These are phyloP conservation scores for Candida piceae DNA, from an alignment of 805 yeast species.

Conservation along the genomic window DNA sequence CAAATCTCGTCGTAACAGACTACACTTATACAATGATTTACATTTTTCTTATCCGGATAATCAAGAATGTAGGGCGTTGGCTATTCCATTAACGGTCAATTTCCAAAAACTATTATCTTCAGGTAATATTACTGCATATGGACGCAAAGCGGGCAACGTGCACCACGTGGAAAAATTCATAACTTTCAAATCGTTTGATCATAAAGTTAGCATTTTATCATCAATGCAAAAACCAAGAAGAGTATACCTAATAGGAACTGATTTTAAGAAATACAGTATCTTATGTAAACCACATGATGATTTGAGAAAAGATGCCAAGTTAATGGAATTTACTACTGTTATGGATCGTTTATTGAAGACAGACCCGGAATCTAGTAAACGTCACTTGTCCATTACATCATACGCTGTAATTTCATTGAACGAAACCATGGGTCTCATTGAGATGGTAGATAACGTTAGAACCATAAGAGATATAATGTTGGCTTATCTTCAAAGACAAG, in stretches of 20 bases:
- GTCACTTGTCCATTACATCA: constrained; percentile 67
- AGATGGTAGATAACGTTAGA: constrained; percentile 74
- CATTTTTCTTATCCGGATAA: constrained; percentile 28
- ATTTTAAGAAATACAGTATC: constrained; percentile 67
- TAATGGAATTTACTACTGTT: constrained; percentile 86
- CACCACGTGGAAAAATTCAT: constrained; percentile 26
- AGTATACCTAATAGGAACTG: constrained; percentile 68
- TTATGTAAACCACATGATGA: constrained; percentile 87
- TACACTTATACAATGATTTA: constrained; percentile 39
- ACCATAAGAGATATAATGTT: constrained; percentile 63
- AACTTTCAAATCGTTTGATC: constrained; percentile 60
- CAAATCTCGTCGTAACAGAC: constrained; percentile 28
- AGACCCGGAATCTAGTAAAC: constrained; percentile 66
- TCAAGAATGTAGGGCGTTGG: constrained; percentile 39
- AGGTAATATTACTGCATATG: constrained; percentile 34
- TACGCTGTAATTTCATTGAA: constrained; percentile 87
- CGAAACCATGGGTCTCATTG: constrained; percentile 85
- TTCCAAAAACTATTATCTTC: constrained; percentile 62
- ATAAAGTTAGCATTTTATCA: constrained; percentile 61
- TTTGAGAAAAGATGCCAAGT: constrained; percentile 89
- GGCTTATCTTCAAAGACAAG: constrained; percentile 20
- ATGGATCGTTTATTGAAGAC: constrained; percentile 67
- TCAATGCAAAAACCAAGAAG: constrained; percentile 88
- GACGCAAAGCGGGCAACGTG: constrained; percentile 20
- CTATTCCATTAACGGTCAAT: constrained; percentile 69